Evolutionary conservation across 306 rosid genomes (phyloP), one percentile per base, ranked within the genome.

Genomic region (Boehmeria nivea): DNA sequence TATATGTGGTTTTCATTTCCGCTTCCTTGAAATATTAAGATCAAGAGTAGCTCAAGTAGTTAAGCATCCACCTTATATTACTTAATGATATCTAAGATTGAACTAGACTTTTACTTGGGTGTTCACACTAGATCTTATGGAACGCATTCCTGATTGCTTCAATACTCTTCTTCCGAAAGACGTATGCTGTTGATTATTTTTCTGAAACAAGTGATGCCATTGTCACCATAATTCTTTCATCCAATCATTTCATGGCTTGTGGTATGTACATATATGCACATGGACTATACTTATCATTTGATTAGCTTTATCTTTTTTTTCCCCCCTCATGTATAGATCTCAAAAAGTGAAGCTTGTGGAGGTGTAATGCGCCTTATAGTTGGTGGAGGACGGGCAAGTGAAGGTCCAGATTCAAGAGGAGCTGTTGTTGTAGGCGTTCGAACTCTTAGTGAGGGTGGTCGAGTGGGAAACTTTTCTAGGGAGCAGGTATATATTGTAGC

Each of bases 291-390:
- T 24, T n/a, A 26, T 9, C 15, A 15, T 48, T 24, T 19, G 12
- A 14, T 6, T 26, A 8, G 1, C 3, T 16, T 7, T 18, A 16
- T 6, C 31, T 13, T 22, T 12, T 4, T 25, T 14, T 4, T 21
- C 6, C 36, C 68, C 55, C 54, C 49, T 61, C 57, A 44, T 56
- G 44, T n/a, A 19, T 59, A 90, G 99, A 85, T 91, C 67, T 91
- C 99, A 73, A 77, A 77, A 51, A 78, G 85, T 75, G 99, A 91
- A 81, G 76, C 88, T 20, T 82, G 80, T 70, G 87, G 95, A 17
- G 99, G 99, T 18, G 99, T 91, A 69, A 91, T 91, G 99, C 81
- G 99, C 69, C 83, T 91, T 61, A 83, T 91, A 71, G 99, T 91
- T 67, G 95, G 96, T 50, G 99, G 99, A 9, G 99, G 99, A 57